Base-by-base conservation (phyloP, 805 yeast genomes). In the Torulaspora maleeae region DNA sequence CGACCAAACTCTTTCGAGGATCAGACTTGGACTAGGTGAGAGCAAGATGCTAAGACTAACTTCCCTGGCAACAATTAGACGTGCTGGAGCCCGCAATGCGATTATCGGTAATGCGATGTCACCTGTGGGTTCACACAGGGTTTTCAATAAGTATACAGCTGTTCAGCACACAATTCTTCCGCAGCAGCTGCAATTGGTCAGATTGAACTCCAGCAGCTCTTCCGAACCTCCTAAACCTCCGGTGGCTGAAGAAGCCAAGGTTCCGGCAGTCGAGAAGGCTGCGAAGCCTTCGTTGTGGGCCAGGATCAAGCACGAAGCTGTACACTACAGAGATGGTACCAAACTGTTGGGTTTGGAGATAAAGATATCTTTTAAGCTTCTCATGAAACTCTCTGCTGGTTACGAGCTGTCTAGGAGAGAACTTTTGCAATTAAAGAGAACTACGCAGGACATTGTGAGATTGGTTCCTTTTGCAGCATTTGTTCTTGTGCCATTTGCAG, bases 301-400 rank as follows among this genome's bases (percentile, higher is more conserved):
- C 36, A 83, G 80, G 62, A 81, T 91, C 47, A 91, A 89, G 63
- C 91, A 86, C 59, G 97, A 86, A 66, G 87, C 84, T 4, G 78
- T 79, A 41, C 99, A 91, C 67, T 90, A 89, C 66, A 87, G 96
- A 96, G 86, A 82, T 60, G 99, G 99, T 43, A 90, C 99, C 16
- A 91, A 90, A 68, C 77, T 93, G 45, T 72, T 91, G 37, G 98
- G 98, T 2, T 79, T 86, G 58, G 99, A 93, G 68, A 76, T 89
- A 41, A 84, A 80, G 63, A 83, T 93, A 35, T 85, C 96, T 1
- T 78, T 86, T 34, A 85, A 87, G 66, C 77, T 91, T 39, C 72
- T 89, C 39, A 67, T 86, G 60, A 93, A 88, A 62, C 74, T 87
- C 78, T 80, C 86, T 5, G 79, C 95, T 4, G 99, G 99, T 13